Base-by-base conservation (phyloP, 192 early-diverging fungal genomes). In the Coemansia sp. region DNA sequence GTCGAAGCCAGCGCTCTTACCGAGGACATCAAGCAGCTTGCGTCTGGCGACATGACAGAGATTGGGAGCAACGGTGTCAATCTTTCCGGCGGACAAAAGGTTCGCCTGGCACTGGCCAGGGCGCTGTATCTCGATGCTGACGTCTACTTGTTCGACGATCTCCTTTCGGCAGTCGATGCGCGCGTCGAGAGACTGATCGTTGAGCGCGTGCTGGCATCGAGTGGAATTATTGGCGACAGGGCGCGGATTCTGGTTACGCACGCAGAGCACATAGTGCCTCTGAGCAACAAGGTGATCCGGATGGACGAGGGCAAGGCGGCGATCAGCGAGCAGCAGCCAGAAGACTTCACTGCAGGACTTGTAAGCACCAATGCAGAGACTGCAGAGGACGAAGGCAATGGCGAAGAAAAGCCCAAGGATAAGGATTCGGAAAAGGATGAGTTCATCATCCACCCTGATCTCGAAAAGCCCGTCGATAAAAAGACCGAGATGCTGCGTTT, bases 111-210 rank as follows among this genome's bases (percentile, higher is more conserved):
- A 3, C 39, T 89, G 11, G 89, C 89, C 35, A 73, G 71, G 72
- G 87, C 88, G 0, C 55, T 87, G 18, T 90, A 89, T 59, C 48
- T 68, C 23, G 64, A 84, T 11, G 84, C 85, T 4, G 88, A 91
- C 49, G 60, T 89, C 4, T 83, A 84, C 47, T 61, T 91, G 3
- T 64, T 92, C 14, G 90, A 91, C 55, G 90, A 93, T 57, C 77
- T 86, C 9, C 68, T 90, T 16, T 74, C 87, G 9, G 88, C 90
- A 10, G 86, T 88, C 3, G 86, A 86, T 58, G 85, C 85, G 1
- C 83, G 78, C 39, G 85, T 86, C 1, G 84, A 78, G 19, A 78
- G 82, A 4, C 80, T 82, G 13, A 62, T 88, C 11, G 79, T 88
- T 32, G 77, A 88, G 23, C 30, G 77, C 52, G 64, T 82, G 57